phyloP scores from a whole-genome alignment of 805 yeast genomes.

The fission yeast (Schizosaccharomyces pombe) region DNA sequence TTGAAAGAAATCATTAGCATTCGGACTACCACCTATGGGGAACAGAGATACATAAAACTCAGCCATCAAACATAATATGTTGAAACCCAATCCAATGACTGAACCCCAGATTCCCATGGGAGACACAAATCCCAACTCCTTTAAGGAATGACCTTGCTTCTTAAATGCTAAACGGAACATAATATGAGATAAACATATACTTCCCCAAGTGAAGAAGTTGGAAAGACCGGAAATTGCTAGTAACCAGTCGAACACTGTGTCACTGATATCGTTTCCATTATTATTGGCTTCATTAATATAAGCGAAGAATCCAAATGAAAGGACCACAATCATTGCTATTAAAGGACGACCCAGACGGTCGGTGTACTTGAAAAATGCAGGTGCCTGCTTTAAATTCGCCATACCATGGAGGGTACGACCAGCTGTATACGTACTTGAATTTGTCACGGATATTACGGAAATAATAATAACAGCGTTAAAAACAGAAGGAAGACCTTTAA shows the following conservation, averaged over 20 bases:
- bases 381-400: slow-evolving; percentile 43
- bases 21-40: slow-evolving; percentile 23
- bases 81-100: too few relatives aligned
- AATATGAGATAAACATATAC: slow-evolving; percentile 43
- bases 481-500: slow-evolving; percentile 40
- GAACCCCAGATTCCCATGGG: too few relatives aligned
- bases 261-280: slow-evolving; percentile 24
- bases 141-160: slow-evolving; percentile 40
- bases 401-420: slow-evolving; percentile 49
- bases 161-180: slow-evolving; percentile 41
- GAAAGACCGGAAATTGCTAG: slow-evolving; percentile 54
- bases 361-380: slow-evolving; percentile 37
- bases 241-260: slow-evolving; percentile 45
- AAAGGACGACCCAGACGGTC: slow-evolving; percentile 63
- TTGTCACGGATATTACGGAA: slow-evolving; percentile 50
- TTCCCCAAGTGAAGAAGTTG: slow-evolving; percentile 57
- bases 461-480: slow-evolving; percentile 44
- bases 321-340: slow-evolving; percentile 30
- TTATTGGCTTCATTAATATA: neutral
- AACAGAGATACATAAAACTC: slow-evolving; percentile 48
- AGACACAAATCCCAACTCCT: too few relatives aligned
- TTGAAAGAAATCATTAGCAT: slow-evolving; percentile 19
- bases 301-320: slow-evolving; percentile 21
- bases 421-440: slow-evolving; percentile 36
- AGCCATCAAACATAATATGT: slow-evolving; percentile 30